Base-by-base conservation (phyloP, 148 eudicot genomes). In the Drosera capensis region DNA sequence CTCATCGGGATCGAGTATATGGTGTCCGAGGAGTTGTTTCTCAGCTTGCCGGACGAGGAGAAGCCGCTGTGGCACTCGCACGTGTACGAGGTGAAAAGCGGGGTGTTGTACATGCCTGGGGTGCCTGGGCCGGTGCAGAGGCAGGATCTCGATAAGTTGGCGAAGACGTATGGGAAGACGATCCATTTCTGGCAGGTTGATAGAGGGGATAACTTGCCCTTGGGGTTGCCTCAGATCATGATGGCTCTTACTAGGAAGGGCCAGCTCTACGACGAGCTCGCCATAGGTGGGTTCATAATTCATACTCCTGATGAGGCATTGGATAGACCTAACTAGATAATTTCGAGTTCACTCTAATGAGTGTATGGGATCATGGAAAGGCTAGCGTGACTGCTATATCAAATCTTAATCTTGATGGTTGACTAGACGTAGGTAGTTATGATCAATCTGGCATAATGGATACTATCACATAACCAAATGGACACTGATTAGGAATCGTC, bases 181-280 rank as follows among this genome's bases (percentile, higher is more conserved):
- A 63, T 73, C 19, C 95, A 84, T 48, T 83, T 84, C 34, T 90
- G 97, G 97, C 95, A 90, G 66, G 72, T 78, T 1, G 95, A 90
- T 18, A 66, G 60, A 6, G 97, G 93, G 0, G 87, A 90, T 54
- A 64, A 37, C 7, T 67, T 90, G 11, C 97, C 97, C 1, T 46
- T 88, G 21, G 97, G 97, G 6, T 40, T 78, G 7, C 97, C 97
- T 1, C 95, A 80, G 55, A 51, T 84, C 14, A 90, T 90, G 97
- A 90, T 90, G 95, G 77, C 97, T 1, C 69, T 88, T 5, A 88
- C 96, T n/a, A 64, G 83, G 24, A 94, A 88, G 5, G 94, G 86
- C 21, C 96, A 88, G 49, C 79, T 83, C 5, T 31, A 74, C 40
- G 58, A 54, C 0, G 40, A 54, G 41, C 78, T 88, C 20, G 73